Evolutionary conservation across 352 stramenopile genomes (phyloP).

Genomic region (Pythium rhizo-oryzae): DNA sequence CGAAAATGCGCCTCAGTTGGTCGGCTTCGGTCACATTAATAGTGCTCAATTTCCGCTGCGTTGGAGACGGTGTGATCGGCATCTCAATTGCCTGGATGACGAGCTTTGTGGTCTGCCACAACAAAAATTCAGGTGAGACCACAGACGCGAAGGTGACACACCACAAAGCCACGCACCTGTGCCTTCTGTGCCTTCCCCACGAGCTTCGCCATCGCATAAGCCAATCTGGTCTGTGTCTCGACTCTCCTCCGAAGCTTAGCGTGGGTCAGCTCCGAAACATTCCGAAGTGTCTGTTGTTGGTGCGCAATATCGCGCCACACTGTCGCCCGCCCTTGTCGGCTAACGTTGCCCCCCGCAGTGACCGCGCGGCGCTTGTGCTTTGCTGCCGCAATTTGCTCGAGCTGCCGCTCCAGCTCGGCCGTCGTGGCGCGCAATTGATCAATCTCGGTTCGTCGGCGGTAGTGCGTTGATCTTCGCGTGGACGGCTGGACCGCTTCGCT

Average conservation of each 20-base stretch:
- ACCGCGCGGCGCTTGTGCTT: background rate
- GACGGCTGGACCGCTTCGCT: background rate
- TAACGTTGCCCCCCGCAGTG: background rate
- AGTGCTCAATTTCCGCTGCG: no score
- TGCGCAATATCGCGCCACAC: slow-evolving; percentile 12
- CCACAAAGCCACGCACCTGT: background rate
- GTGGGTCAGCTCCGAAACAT: slow-evolving; percentile 3
- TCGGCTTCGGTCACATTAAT: no score
- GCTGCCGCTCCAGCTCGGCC: slow-evolving; percentile 5
- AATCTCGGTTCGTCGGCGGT: slow-evolving; percentile 8
- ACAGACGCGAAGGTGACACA: background rate
- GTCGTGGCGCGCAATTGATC: background rate
- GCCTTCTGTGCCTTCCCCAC: background rate
- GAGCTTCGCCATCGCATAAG: background rate
- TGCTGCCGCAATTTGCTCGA: background rate
- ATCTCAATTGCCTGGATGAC: no score
- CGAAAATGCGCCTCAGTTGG: no score
- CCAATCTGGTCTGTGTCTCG: slow-evolving; percentile 1
- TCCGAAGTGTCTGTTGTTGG: slow-evolving; percentile 3
- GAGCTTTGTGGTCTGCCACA: no score
- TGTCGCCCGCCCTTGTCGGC: background rate
- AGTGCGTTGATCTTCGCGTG: slow-evolving; percentile 1
- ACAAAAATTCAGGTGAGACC: background rate
- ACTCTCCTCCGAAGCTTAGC: background rate
- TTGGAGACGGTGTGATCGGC: no score